Evolutionary conservation across 169 alveolate genomes (phyloP), one percentile per base, ranked within the genome.

Genomic region (Plasmodium relictum): DNA sequence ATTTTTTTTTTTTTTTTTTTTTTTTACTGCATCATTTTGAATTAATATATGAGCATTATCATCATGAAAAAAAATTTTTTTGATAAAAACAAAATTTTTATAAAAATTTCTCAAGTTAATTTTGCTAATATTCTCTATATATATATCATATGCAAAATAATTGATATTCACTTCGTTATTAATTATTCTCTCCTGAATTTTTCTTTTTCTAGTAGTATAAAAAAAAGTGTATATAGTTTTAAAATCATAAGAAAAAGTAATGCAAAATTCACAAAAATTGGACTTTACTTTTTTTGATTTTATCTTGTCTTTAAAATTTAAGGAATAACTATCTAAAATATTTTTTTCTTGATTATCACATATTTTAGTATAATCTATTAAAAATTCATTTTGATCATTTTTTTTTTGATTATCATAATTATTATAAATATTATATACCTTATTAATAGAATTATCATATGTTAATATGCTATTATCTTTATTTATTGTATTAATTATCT

Each of bases 1-100:
- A 2, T 31, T 31, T 31, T 31, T 31, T 31, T 14, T 10, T 48
- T 10, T 2, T 48, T 39, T 18, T 18, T 14, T 39, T 54, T 26
- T 54, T 10, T 74, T 76, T 58, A 76, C 89, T 69, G 89, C 63
- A 5, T 62, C 76, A 10, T 48, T 63, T 41, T 76, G 89, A 26
- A 76, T 7, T 12, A 76, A 2, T n/a, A 76, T 45, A 50, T 76
- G 62, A 9, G 63, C 66, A 16, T n/a, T 12, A 12, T 54, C 68
- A 6, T 45, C 54, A 14, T 76, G 68, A 48, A 45, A 76, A 76
- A 76, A 76, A 12, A 76, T 61, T 56, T 63, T 76, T n/a, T 63
- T 76, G 6, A 76, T 63, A 50, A 76, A 76, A 63, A 76, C 63
- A 41, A 76, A 76, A 16, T 58, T 37, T 22, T 54, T 48, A 20